Percentiles rank a stretch among this genome's conserved stretches.
Evolutionary conservation across 345 rosid species (phyloP).

Genomic region (Populus nigra): DNA sequence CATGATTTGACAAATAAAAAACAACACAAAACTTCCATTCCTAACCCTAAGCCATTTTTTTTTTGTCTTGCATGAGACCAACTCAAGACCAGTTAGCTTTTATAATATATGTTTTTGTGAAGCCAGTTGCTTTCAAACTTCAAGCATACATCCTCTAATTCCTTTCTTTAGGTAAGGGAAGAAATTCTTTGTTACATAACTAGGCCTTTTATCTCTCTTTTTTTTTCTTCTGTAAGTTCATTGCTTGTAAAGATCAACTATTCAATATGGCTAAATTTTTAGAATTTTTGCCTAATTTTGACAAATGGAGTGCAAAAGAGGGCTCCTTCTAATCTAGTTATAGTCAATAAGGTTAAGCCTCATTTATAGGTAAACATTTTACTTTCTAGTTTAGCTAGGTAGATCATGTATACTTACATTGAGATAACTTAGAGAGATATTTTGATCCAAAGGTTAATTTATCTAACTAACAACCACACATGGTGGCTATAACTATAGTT

Average conservation of each 20-base stretch:
- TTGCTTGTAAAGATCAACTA: neutral
- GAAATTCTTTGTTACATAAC: neutral
- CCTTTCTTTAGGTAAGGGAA: neutral
- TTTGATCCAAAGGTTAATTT: constrained; percentile 1
- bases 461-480: neutral
- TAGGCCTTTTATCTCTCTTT: neutral
- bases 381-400: neutral
- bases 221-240: neutral
- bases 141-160: neutral
- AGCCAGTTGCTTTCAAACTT: neutral
- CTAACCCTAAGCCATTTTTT: neutral
- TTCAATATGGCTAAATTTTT: constrained; percentile 7
- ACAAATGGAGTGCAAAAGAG: neutral
- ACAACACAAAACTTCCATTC: neutral
- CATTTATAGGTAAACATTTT: neutral
- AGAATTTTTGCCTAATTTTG: constrained; percentile 4
- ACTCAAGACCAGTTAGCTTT: neutral
- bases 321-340: neutral
- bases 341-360: neutral
- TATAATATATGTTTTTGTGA: no score
- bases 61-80: neutral
- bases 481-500: neutral
- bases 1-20: neutral
- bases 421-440: neutral
- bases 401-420: neutral